These are phyloP conservation scores for Thuja plicata DNA, from an alignment of 83 land plant genomes.

Conservation along the genomic window DNA sequence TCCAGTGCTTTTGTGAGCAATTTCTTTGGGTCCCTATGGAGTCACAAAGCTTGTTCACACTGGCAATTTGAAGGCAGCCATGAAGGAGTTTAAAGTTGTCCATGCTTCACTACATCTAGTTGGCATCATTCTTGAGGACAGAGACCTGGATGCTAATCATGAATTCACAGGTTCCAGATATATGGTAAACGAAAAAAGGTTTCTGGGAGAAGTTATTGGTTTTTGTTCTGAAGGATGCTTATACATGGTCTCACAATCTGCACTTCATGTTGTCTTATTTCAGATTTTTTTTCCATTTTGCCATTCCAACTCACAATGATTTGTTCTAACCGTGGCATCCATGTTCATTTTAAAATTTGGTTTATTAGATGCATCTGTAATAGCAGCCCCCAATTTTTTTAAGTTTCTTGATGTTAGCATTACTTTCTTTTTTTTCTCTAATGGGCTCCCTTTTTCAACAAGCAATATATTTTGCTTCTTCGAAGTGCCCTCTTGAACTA, in stretches of 20 bases:
- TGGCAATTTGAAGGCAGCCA: not conserved
- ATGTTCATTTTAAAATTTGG: not conserved
- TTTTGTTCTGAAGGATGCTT: constrained; percentile 66
- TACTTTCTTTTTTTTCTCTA: constrained; percentile 78
- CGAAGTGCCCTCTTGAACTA: constrained; percentile 59
- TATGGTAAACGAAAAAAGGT: constrained; percentile 15
- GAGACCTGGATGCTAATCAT: constrained; percentile 15
- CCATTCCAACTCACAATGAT: not conserved
- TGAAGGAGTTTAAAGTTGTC: constrained; percentile 32
- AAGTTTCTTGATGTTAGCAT: constrained; percentile 82
- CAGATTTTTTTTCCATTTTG: not conserved
- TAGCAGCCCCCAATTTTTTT: constrained; percentile 78
- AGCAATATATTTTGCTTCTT: constrained; percentile 49
- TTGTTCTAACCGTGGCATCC: not conserved
- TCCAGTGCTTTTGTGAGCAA: constrained; percentile 40
- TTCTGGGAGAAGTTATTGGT: constrained; percentile 37
- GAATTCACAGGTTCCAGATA: not conserved
- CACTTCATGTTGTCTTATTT: constrained; percentile 64
- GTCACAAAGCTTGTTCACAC: constrained; percentile 44
- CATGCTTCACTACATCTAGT: constrained; percentile 37
- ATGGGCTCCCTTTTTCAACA: constrained; percentile 64
- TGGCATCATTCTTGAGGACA: constrained; percentile 43
- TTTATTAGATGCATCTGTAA: no score
- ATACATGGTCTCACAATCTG: constrained; percentile 60
- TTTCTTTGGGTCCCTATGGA: constrained; percentile 53